Conservation (phyloP, 1,139 yeast species). For the Meyerozyma athensensis region DNA sequence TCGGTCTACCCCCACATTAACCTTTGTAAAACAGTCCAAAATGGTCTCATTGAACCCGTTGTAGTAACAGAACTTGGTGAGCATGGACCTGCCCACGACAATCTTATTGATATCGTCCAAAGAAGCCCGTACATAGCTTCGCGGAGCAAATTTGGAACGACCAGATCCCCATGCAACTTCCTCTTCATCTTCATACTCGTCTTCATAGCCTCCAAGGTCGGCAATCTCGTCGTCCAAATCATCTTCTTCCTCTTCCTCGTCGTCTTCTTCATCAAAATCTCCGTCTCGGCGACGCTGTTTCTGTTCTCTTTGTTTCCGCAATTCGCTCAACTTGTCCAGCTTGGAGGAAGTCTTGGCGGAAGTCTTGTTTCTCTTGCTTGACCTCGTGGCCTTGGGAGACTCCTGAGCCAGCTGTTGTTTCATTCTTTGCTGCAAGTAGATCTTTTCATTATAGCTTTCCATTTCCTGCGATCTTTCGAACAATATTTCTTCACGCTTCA, state of each 20-base stretch:
- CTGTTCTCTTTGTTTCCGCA: slow-evolving; percentile 79
- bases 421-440: slow-evolving; percentile 77
- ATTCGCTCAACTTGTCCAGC: slow-evolving; percentile 66
- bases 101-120: slow-evolving; percentile 63
- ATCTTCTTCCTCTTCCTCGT: slow-evolving; percentile 30
- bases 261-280: slow-evolving; percentile 22
- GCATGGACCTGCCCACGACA: slow-evolving; percentile 70
- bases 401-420: slow-evolving; percentile 48
- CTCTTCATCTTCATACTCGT: slow-evolving; percentile 33
- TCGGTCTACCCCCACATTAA: slow-evolving; percentile 70
- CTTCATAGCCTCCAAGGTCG: slow-evolving; percentile 17
- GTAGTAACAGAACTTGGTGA: slow-evolving; percentile 73
- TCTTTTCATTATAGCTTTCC: slow-evolving; percentile 80
- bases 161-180: slow-evolving; percentile 51
- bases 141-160: slow-evolving; percentile 21
- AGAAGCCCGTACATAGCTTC: slow-evolving; percentile 33
- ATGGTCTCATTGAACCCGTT: slow-evolving; percentile 71
- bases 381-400: slow-evolving; percentile 24
- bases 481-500: slow-evolving; percentile 83
- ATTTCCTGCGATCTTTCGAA: slow-evolving; percentile 91
- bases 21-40: slow-evolving; percentile 73
- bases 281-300: slow-evolving; percentile 38
- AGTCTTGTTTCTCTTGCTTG: slow-evolving; percentile 20
- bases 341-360: slow-evolving; percentile 24
- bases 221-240: slow-evolving; percentile 29